Base-by-base conservation (phyloP, 495 filamentous ascomycete genomes). In the Penicillium roqueforti region DNA sequence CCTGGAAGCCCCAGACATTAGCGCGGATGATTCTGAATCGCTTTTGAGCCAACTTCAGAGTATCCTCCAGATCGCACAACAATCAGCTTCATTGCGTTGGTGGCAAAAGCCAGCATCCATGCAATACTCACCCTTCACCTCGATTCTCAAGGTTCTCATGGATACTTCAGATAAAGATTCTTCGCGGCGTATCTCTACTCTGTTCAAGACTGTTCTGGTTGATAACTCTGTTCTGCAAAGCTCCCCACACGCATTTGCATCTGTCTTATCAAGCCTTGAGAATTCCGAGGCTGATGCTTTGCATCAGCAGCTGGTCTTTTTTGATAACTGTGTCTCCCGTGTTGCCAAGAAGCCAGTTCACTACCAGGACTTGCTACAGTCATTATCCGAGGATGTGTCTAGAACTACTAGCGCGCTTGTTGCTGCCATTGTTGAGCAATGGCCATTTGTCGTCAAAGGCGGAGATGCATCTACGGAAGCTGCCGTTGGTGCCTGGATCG, bases 11-110 rank as follows among this genome's bases (percentile, higher is more conserved):
- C 16, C 58, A 1, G 70, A 68, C 6, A 28, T 73, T 16, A 62
- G 51, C 10, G 34, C 58, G 4, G 73, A 74, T 29, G 69, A 74
- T 29, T 71, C 76, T 0, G 71, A 83, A 50, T 66, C 91, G 42
- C 72, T 81, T 22, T 52, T 85, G 7, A 78, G 89, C 39, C 84
- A 91, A 62, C 70, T 95, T 23, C 84, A 88, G 59, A 87, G 89
- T 59, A 71, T 92, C 26, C 76, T 95, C 10, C 76, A 83, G 40
- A 87, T 96, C 57, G 89, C 90, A 11, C 77, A 83, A 53, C 82
- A 82, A 58, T 92, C 89, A 10, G 82, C 88, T 14, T 82, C 82
- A 14, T 87, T 95, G 80, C 84, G 85, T 38, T 97, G 91, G 91
- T 93, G 81, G 75, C 78, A 84, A 49, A 83, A 85, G 55, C 73